Percentiles rank a stretch among this genome's conserved stretches.
These are phyloP conservation scores for Colletotrichum coccodes DNA, from an alignment of 2,329 filamentous ascomycete genomes.

Conservation along the genomic window DNA sequence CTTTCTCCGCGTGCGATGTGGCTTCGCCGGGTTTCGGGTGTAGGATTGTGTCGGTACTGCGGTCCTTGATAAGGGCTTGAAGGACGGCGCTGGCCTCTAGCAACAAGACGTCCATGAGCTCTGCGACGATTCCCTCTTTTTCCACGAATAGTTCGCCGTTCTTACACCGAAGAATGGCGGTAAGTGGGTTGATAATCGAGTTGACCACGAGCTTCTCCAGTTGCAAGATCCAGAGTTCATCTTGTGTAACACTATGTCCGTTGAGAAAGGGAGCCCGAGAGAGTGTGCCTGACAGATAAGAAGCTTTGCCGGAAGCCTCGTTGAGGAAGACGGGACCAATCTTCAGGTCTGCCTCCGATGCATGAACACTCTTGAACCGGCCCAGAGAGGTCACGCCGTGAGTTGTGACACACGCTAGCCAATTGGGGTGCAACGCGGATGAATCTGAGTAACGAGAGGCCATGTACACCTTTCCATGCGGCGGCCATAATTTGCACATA, in stretches of 20 bases:
- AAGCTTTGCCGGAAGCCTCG: constrained; percentile 19
- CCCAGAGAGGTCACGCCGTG: constrained; percentile 65
- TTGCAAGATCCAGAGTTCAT: constrained; percentile 69
- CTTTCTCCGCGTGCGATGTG: too few relatives aligned
- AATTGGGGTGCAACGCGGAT: constrained; percentile 64
- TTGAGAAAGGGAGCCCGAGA: constrained; percentile 53
- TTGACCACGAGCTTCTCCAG: constrained; percentile 90
- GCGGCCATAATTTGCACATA: constrained; percentile 75
- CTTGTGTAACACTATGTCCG: constrained; percentile 48
- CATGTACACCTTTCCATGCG: constrained; percentile 56
- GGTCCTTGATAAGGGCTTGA: constrained; percentile 70
- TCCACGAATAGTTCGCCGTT: constrained; percentile 82
- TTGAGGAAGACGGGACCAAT: constrained; percentile 57
- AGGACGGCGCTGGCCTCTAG: constrained; percentile 82
- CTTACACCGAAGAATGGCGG: constrained; percentile 77
- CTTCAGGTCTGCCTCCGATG: constrained; percentile 58
- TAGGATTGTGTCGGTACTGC: constrained; percentile 51
- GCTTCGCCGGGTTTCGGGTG: not conserved
- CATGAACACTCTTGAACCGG: constrained; percentile 62
- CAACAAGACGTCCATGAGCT: constrained; percentile 75
- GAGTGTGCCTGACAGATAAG: constrained; percentile 55
- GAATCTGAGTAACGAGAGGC: constrained; percentile 49
- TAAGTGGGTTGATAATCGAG: constrained; percentile 85
- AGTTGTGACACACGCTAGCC: constrained; percentile 73
- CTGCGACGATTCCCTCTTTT: constrained; percentile 57